Percentiles rank a stretch among this genome's conserved stretches.
Conservation (phyloP, 1,139 yeast genomes). For the Geotrichum armillariae region DNA sequence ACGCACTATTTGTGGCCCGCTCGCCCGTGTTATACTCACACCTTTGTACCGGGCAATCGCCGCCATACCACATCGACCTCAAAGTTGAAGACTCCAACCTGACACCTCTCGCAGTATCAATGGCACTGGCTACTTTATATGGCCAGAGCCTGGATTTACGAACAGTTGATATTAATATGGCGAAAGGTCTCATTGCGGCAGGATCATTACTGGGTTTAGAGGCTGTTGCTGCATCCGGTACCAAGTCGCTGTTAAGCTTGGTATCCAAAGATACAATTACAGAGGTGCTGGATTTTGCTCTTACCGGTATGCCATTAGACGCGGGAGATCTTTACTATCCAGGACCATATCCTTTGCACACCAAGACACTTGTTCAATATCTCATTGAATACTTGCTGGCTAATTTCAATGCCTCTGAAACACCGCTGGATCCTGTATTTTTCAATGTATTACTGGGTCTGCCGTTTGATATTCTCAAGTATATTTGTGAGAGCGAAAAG, state of each 20-base stretch:
- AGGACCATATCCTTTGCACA: constrained; percentile 41
- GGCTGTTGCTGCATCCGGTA: constrained; percentile 33
- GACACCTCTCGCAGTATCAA: constrained; percentile 40
- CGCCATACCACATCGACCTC: constrained; percentile 52
- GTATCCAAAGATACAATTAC: constrained; percentile 29
- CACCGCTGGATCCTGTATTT: constrained; percentile 24
- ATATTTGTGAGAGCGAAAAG: constrained; percentile 33
- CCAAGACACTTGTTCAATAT: constrained; percentile 30
- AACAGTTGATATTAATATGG: constrained; percentile 29
- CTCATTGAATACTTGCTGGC: constrained; percentile 31
- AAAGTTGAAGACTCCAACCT: constrained; percentile 54
- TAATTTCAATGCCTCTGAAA: constrained; percentile 27
- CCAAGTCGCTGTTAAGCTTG: constrained; percentile 27
- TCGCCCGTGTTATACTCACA: constrained; percentile 37
- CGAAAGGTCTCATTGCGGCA: constrained; percentile 37
- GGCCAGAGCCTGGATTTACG: constrained; percentile 35
- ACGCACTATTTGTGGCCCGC: constrained; percentile 38
- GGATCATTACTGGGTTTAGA: constrained; percentile 36
- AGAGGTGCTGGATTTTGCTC: constrained; percentile 33
- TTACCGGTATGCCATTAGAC: constrained; percentile 6
- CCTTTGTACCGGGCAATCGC: constrained; percentile 29
- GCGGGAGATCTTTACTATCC: constrained; percentile 24
- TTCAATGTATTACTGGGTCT: constrained; percentile 27
- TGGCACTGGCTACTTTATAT: constrained; percentile 39
- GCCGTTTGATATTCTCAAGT: constrained; percentile 36